Conservation (phyloP, 805 yeast species). For the Yueomyces sp. region DNA sequence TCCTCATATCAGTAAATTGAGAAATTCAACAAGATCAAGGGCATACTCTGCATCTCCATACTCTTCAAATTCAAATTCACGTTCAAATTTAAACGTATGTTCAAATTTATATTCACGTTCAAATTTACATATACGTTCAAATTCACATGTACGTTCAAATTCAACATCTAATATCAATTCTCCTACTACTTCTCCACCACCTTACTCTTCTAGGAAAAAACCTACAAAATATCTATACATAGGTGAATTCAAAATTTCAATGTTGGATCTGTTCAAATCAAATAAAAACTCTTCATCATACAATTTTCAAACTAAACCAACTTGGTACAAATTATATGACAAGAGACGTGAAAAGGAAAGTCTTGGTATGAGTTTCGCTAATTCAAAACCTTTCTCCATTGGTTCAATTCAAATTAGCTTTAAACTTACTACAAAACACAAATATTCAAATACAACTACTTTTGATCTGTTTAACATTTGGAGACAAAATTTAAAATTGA, state of each 20-base stretch:
- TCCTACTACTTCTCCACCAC: too few species aligned
- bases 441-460: neutral
- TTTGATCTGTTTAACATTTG: conserved; percentile 9
- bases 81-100: too few species aligned
- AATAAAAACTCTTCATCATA: conserved; percentile 6
- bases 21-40: neutral
- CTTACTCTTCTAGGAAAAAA: neutral
- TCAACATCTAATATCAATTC: neutral
- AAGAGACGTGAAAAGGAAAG: conserved; percentile 8
- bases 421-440: conserved; percentile 1
- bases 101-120: neutral
- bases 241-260: conserved; percentile 19
- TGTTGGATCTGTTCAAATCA: conserved; percentile 13
- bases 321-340: conserved; percentile 19
- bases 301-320: conserved; percentile 8
- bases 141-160: neutral
- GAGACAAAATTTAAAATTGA: conserved; percentile 4
- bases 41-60: neutral
- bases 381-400: conserved; percentile 3
- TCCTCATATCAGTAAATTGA: too few species aligned
- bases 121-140: too few species aligned
- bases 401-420: conserved; percentile 18
- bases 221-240: conserved; percentile 13
- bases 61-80: neutral
- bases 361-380: neutral